phyloP scores from a whole-genome alignment of 2,329 filamentous ascomycete genomes.

The Arthrinium phaeospermum region DNA sequence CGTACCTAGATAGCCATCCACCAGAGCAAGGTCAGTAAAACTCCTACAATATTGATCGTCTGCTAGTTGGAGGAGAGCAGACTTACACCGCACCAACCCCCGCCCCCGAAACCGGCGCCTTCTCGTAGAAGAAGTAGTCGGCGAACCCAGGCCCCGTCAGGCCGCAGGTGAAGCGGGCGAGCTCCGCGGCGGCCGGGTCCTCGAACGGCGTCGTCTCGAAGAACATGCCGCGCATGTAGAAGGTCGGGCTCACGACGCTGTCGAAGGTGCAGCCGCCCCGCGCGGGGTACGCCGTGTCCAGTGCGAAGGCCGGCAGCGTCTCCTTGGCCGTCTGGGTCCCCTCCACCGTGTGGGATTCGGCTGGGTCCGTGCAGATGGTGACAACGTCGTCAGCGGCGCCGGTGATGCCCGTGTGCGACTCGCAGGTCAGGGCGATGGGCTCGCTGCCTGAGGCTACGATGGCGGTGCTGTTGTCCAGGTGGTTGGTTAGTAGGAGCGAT shows the following conservation, averaged over 20 bases:
- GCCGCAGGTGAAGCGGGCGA: constrained; percentile 8
- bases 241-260: constrained; percentile 13
- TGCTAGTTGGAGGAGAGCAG: neutral
- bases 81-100: neutral
- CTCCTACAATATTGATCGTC: neutral
- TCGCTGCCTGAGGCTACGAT: neutral
- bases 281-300: neutral
- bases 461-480: neutral
- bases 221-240: constrained; percentile 10
- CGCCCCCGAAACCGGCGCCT: neutral
- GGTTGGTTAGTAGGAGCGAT: neutral
- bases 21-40: neutral
- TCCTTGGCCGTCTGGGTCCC: neutral
- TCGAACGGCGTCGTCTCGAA: constrained; percentile 6
- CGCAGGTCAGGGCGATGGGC: neutral
- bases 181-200: neutral
- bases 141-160: neutral
- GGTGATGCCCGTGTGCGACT: neutral
- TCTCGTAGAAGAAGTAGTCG: constrained; percentile 6
- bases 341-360: neutral
- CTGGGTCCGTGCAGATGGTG: constrained; percentile 4
- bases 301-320: neutral
- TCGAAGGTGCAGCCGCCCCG: neutral
- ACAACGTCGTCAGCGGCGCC: neutral
- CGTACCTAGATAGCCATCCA: neutral